These are phyloP conservation scores for Beauveria sp. DNA, from an alignment of 2,329 filamentous ascomycete species.

Conservation along the genomic window DNA sequence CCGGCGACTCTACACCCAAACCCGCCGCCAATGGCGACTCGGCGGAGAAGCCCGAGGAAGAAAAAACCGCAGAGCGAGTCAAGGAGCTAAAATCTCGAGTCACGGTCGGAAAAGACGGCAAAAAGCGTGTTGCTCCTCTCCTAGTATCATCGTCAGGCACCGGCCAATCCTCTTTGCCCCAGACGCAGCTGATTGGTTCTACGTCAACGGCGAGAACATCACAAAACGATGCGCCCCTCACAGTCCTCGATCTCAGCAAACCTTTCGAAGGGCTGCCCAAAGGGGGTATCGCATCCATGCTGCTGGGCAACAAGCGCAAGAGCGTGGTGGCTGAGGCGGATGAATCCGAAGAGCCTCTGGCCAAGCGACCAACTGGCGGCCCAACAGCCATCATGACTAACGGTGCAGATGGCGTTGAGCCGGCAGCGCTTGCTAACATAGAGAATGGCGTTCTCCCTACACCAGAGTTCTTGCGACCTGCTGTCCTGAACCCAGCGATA, in stretches of 20 bases:
- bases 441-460: conserved; percentile 56
- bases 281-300: conserved; percentile 75
- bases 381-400: conserved; percentile 70
- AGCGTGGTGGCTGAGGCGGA: conserved; percentile 65
- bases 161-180: conserved; percentile 79
- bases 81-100: conserved; percentile 76
- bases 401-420: conserved; percentile 68
- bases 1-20: conserved; percentile 25
- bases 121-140: conserved; percentile 88
- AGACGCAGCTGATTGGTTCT: conserved; percentile 78
- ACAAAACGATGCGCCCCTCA: conserved; percentile 67
- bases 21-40: conserved; percentile 31
- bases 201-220: conserved; percentile 49
- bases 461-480: conserved; percentile 80
- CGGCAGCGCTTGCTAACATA: conserved; percentile 56
- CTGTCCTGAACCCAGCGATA: conserved; percentile 75
- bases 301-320: conserved; percentile 91
- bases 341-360: conserved; percentile 55
- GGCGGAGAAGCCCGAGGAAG: conserved; percentile 30
- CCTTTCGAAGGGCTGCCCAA: conserved; percentile 89
- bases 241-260: conserved; percentile 82
- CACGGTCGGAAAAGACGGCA: conserved; percentile 92
- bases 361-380: conserved; percentile 53
- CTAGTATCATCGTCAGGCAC: conserved; percentile 84
- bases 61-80: conserved; percentile 45